A percentile compares a stretch with the other conserved stretches of the same genome.
Conservation (phyloP, 371 early-diverging fungal species). For the Rhizopus microsporus region DNA sequence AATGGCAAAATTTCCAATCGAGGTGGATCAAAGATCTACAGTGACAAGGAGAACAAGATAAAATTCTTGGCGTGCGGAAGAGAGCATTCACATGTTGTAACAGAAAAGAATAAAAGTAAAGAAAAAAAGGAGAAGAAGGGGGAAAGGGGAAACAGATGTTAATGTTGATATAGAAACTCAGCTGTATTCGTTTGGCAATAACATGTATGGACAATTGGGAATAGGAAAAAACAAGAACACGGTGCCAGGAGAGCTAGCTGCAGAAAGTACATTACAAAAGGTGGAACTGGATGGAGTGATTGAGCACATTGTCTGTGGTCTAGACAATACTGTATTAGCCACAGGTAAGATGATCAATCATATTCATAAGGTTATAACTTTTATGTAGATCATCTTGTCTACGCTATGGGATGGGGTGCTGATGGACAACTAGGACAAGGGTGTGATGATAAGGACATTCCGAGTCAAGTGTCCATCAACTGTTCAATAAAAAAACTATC, state of each 20-base stretch:
- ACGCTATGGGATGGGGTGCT: constrained; percentile 82
- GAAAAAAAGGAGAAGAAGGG: not conserved
- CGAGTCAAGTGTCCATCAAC: constrained; percentile 44
- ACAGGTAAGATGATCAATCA: constrained; percentile 30
- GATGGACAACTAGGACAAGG: constrained; percentile 81
- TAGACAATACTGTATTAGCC: constrained; percentile 71
- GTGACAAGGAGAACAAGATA: constrained; percentile 5
- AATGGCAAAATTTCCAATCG: constrained; percentile 1
- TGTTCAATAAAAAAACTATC: constrained; percentile 54
- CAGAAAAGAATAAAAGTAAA: constrained; percentile 20
- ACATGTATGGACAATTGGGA: constrained; percentile 73
- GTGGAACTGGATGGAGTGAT: constrained; percentile 35
- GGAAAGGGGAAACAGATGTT: not conserved
- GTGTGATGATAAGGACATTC: constrained; percentile 45
- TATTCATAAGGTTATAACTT: not conserved
- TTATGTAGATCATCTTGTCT: constrained; percentile 44
- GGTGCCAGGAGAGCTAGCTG: constrained; percentile 31
- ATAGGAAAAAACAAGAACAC: constrained; percentile 37
- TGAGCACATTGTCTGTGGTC: constrained; percentile 64
- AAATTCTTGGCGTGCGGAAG: constrained; percentile 49
- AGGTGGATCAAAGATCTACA: not conserved
- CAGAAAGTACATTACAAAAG: constrained; percentile 16
- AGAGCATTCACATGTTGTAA: constrained; percentile 61
- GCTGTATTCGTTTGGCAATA: constrained; percentile 67
- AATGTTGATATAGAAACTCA: constrained; percentile 21